These are phyloP conservation scores for Jatropha curcas DNA, from an alignment of 345 rosid genomes.

Conservation along the genomic window DNA sequence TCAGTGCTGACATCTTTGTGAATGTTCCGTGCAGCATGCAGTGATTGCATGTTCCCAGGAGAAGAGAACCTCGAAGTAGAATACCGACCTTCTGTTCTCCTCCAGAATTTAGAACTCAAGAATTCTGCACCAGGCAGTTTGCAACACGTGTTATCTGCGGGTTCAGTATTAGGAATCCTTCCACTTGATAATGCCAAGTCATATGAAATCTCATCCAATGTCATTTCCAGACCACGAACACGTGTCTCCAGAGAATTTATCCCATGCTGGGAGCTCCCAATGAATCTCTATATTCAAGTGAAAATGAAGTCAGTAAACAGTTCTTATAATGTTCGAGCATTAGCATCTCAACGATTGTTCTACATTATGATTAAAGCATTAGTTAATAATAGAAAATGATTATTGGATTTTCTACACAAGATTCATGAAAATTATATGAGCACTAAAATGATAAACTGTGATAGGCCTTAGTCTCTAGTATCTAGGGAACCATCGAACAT, in stretches of 20 bases:
- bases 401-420: background rate
- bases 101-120: slow-evolving; percentile 88
- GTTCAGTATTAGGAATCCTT: slow-evolving; percentile 47
- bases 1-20: slow-evolving; percentile 28
- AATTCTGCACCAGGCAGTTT: slow-evolving; percentile 83
- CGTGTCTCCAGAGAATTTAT: slow-evolving; percentile 82
- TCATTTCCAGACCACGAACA: slow-evolving; percentile 82
- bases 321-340: background rate
- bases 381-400: background rate
- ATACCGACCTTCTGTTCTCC: slow-evolving; percentile 56
- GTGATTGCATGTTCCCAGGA: slow-evolving; percentile 31
- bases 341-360: background rate
- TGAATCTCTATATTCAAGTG: slow-evolving; percentile 60
- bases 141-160: slow-evolving; percentile 67
- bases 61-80: slow-evolving; percentile 43
- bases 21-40: slow-evolving; percentile 19
- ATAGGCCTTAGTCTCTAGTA: background rate
- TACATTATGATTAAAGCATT: background rate
- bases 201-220: slow-evolving; percentile 76
- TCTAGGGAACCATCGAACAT: background rate
- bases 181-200: slow-evolving; percentile 67
- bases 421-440: background rate
- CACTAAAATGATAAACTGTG: background rate
- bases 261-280: slow-evolving; percentile 87
- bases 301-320: slow-evolving; percentile 19